These are phyloP conservation scores for Osmanthus fragrans DNA, from an alignment of 257 asterid species.

Conservation along the genomic window DNA sequence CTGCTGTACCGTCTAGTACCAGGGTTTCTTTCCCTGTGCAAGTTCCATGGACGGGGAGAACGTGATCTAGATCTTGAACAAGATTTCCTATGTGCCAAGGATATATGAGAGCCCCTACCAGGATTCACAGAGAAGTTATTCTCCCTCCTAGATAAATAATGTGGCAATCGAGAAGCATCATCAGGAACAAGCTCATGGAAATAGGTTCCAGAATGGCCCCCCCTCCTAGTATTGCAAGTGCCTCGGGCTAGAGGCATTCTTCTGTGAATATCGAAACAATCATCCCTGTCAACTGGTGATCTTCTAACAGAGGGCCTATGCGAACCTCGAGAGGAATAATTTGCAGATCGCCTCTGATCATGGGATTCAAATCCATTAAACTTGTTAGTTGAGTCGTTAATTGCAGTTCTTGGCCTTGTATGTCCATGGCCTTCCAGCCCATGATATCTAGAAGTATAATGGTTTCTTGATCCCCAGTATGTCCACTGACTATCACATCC, in stretches of 20 bases:
- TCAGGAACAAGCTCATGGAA: slow-evolving; percentile 38
- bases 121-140: slow-evolving; percentile 48
- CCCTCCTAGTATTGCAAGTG: slow-evolving; percentile 35
- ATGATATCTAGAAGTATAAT: slow-evolving; percentile 40
- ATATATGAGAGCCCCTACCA: slow-evolving; percentile 38
- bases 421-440: slow-evolving; percentile 42
- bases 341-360: slow-evolving; percentile 43
- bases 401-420: slow-evolving; percentile 48
- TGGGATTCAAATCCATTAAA: slow-evolving; percentile 40
- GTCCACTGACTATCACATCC: slow-evolving; percentile 45
- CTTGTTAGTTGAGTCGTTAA: slow-evolving; percentile 39
- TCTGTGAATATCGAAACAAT: slow-evolving; percentile 39
- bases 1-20: slow-evolving; percentile 49
- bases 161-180: slow-evolving; percentile 44
- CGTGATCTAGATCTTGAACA: slow-evolving; percentile 81
- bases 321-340: slow-evolving; percentile 43
- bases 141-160: slow-evolving; percentile 50
- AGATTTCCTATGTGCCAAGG: slow-evolving; percentile 46
- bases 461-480: slow-evolving; percentile 57
- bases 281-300: slow-evolving; percentile 56
- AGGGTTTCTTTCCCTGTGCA: slow-evolving; percentile 48
- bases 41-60: slow-evolving; percentile 68
- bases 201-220: slow-evolving; percentile 43
- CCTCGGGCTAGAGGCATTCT: slow-evolving; percentile 41
- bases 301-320: slow-evolving; percentile 48